These are phyloP conservation scores for Cercospora sp. DNA, from an alignment of 2,329 filamentous ascomycete species.

Conservation along the genomic window DNA sequence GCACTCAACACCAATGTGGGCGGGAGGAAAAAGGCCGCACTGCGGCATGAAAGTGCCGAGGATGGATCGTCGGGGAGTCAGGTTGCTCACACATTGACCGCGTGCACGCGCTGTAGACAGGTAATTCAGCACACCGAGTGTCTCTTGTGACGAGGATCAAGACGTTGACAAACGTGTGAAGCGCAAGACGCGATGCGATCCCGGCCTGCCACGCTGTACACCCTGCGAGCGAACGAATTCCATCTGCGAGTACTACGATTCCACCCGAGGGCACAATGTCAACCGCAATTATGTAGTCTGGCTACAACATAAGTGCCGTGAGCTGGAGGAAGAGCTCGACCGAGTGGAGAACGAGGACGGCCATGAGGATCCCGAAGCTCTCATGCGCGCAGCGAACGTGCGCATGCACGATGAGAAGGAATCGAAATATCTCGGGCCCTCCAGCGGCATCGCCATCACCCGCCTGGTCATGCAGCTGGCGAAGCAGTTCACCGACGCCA, in stretches of 20 bases:
- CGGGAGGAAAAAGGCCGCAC: conserved; percentile 29
- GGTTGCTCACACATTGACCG: conserved; percentile 76
- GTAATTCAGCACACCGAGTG: conserved; percentile 46
- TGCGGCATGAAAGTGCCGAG: conserved; percentile 28
- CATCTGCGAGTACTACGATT: conserved; percentile 93
- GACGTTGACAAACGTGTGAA: conserved; percentile 42
- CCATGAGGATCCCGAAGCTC: conserved; percentile 72
- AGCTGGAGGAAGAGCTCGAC: conserved; percentile 77
- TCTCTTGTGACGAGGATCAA: neutral
- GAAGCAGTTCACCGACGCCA: conserved; percentile 86
- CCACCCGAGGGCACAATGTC: conserved; percentile 79
- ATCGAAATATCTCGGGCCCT: conserved; percentile 85
- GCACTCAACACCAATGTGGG: conserved; percentile 17
- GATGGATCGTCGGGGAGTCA: conserved; percentile 51
- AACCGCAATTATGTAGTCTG: conserved; percentile 89
- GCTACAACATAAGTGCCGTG: conserved; percentile 81
- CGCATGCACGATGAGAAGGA: conserved; percentile 83
- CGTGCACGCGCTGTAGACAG: conserved; percentile 77
- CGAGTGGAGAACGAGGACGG: conserved; percentile 76
- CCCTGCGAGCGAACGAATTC: conserved; percentile 92
- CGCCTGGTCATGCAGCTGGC: conserved; percentile 94
- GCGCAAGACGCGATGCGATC: conserved; percentile 96
- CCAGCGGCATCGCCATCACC: conserved; percentile 93
- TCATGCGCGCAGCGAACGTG: conserved; percentile 83
- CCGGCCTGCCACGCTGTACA: conserved; percentile 83